Evolutionary conservation across 768 basidiomycete genomes (phyloP).

Genomic region (Hericium alpestre): DNA sequence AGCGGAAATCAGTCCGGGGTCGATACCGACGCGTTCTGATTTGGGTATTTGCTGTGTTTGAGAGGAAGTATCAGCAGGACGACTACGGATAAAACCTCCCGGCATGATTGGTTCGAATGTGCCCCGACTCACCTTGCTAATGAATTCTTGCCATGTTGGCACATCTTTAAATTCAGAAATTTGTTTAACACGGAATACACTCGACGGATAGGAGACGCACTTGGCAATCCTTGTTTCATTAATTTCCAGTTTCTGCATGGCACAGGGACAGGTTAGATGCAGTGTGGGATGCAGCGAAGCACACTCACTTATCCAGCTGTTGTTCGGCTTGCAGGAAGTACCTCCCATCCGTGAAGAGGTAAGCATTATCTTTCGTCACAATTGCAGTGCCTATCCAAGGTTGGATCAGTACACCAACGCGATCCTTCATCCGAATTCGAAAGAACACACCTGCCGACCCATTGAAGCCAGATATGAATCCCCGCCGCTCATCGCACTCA

Average conservation of each 20-base stretch:
- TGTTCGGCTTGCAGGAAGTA: constrained; percentile 90
- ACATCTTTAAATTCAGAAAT: constrained; percentile 41
- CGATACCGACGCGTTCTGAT: constrained; percentile 67
- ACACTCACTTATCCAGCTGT: constrained; percentile 68
- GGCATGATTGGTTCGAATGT: not conserved
- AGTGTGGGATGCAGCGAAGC: not conserved
- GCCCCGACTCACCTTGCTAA: constrained; percentile 44
- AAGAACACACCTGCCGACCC: constrained; percentile 76
- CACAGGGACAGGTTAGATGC: not conserved
- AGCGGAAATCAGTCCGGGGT: constrained; percentile 65
- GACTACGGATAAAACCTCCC: not conserved
- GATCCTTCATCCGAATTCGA: not conserved
- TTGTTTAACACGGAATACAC: not conserved
- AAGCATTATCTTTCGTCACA: constrained; percentile 59
- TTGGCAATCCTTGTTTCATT: constrained; percentile 86
- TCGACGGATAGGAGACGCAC: constrained; percentile 25
- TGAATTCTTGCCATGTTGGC: constrained; percentile 83
- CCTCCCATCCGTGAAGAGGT: constrained; percentile 88
- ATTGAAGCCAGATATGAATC: constrained; percentile 86
- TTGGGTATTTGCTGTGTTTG: constrained; percentile 44
- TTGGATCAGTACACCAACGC: not conserved
- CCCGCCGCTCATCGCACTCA: constrained; percentile 71
- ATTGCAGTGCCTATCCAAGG: constrained; percentile 55
- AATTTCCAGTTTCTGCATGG: constrained; percentile 74
- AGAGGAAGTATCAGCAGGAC: not conserved